Conservation (phyloP, 306 rosid species). For the Quercus gilva region DNA sequence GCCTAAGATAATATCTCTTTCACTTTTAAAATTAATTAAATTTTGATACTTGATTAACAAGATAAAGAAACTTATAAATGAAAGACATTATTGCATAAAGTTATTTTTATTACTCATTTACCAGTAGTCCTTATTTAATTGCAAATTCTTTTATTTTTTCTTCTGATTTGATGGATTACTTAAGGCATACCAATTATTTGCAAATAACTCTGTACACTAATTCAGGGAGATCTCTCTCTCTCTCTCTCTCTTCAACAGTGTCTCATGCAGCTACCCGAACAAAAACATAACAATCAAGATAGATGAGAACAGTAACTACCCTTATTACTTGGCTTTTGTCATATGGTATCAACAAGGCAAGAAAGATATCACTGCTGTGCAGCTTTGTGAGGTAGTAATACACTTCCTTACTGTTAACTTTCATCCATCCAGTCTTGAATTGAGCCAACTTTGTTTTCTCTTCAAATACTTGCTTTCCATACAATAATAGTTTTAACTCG, state of each 20-base stretch:
- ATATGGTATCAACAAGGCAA: slow-evolving; percentile 85
- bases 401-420: not conserved
- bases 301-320: slow-evolving; percentile 64
- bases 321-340: slow-evolving; percentile 79
- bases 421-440: not conserved
- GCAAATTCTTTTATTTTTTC: not conserved
- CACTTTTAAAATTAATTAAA: not conserved
- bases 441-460: not conserved
- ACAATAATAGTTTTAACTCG: too few species aligned
- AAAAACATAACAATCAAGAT: slow-evolving; percentile 78
- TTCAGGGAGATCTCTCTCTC: not conserved
- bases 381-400: slow-evolving; percentile 71
- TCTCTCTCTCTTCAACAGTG: slow-evolving; percentile 45
- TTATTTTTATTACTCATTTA: too few species aligned
- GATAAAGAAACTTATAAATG: not conserved
- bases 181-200: not conserved
- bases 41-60: not conserved
- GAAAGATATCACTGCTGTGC: slow-evolving; percentile 85
- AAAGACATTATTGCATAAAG: too few species aligned
- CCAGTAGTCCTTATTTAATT: not conserved
- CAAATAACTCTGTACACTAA: not conserved
- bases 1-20: not conserved
- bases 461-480: not conserved
- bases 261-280: slow-evolving; percentile 80
- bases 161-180: not conserved